Base-by-base conservation (phyloP, 805 yeast species). In the Starmerella vaccinii region DNA sequence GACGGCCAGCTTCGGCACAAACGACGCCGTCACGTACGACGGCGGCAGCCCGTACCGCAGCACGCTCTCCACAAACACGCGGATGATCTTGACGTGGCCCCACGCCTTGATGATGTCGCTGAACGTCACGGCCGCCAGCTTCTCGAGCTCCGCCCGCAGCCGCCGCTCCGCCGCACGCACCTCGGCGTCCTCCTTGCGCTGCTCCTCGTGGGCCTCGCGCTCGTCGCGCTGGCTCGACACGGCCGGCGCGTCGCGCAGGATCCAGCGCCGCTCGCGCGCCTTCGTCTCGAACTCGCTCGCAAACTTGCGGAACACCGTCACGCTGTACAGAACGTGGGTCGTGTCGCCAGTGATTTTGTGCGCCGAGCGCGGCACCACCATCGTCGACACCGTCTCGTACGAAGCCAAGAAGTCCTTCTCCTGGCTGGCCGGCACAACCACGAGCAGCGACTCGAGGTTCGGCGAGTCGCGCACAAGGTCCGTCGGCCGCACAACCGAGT, bases 21-120 rank as follows among this genome's bases (percentile, higher is more conserved):
- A 67, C 23, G 71, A 70, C 38, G 70, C 72, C 13, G 77, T 71
- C 63, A 78, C 76, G 66, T 90, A 92, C 61, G 82, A 83, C 27
- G 97, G 97, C 32, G 98, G 99, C 57, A 92, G 76, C 0, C 99
- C 99, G 66, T 92, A 92, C 68, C 99, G 81, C 65, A 92, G 75
- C 15, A 92, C 95, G 46, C 88, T 77, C 70, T 92, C 99, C 34
- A 90, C 95, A 67, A 84, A 92, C 18, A 85, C 76, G 59, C 97
- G 80, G 49, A 92, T 74, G 4, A 85, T 79, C 68, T 88, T 88
- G 59, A 92, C 77, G 68, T 92, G 98, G 63, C 85, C 74, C 96
- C 96, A 88, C 57, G 83, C 79, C 59, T 85, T 74, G 55, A 84
- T 73, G 47, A 89, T 79, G 62, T 92, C 97, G 22, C 84, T 75